Evolutionary conservation across 2,329 filamentous ascomycete species (phyloP).

Genomic region (Pestalotiopsis sp.): DNA sequence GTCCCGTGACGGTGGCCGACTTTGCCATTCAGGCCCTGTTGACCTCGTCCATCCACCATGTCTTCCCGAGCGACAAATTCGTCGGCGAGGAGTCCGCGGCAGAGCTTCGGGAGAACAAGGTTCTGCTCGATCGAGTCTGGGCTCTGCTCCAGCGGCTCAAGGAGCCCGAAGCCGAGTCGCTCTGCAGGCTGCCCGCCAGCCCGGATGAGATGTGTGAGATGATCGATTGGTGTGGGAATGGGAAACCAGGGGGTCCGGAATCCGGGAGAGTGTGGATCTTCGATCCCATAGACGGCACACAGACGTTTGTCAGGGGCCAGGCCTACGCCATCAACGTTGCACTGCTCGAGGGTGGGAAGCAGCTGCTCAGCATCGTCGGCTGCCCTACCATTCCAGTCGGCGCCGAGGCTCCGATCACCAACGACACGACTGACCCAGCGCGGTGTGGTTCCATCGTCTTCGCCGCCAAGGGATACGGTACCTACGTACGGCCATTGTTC

Average conservation of each 20-base stretch:
- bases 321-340: conserved; percentile 62
- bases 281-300: conserved; percentile 64
- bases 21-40: conserved; percentile 62
- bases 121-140: conserved; percentile 51
- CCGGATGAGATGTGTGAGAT: conserved; percentile 52
- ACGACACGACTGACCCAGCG: conserved; percentile 46
- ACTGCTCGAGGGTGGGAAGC: conserved; percentile 52
- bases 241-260: conserved; percentile 33
- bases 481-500: conserved; percentile 47
- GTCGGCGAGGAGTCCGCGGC: conserved; percentile 60
- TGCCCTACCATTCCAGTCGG: conserved; percentile 48
- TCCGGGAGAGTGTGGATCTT: conserved; percentile 58
- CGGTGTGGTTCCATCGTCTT: conserved; percentile 54
- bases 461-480: conserved; percentile 50
- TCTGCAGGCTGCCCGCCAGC: conserved; percentile 38
- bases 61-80: conserved; percentile 54
- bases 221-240: conserved; percentile 54
- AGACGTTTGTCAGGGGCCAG: conserved; percentile 56
- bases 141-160: conserved; percentile 39
- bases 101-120: conserved; percentile 45
- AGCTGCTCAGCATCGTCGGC: conserved; percentile 53
- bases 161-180: conserved; percentile 26
- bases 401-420: conserved; percentile 40
- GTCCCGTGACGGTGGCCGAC: conserved; percentile 62
- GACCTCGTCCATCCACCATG: conserved; percentile 49